Percentiles rank a stretch among this genome's conserved stretches.
These are phyloP conservation scores for Wallacemonas collosoma DNA, from an alignment of 208 protist genomes.

Conservation along the genomic window DNA sequence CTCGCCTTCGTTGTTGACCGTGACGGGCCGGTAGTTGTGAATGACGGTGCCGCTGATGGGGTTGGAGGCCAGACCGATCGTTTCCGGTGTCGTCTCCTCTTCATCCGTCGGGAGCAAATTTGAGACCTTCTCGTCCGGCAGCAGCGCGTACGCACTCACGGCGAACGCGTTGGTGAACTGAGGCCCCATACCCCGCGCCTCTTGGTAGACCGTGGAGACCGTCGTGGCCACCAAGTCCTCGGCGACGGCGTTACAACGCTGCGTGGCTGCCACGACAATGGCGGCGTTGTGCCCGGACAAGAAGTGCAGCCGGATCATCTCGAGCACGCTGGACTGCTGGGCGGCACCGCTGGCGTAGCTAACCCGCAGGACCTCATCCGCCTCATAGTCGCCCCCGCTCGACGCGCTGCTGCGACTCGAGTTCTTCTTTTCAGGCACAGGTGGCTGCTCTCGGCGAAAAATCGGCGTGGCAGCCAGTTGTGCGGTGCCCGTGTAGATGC, in stretches of 20 bases:
- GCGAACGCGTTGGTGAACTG: constrained; percentile 30
- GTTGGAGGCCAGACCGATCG: constrained; percentile 29
- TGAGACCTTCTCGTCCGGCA: constrained; percentile 21
- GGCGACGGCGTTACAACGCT: constrained; percentile 26
- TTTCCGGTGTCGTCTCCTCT: not conserved
- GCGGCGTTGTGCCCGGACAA: constrained; percentile 43
- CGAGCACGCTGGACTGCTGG: constrained; percentile 17
- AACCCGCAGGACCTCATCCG: constrained; percentile 38
- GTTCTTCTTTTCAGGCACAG: not conserved
- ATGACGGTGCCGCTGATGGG: constrained; percentile 42
- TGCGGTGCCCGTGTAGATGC: constrained; percentile 9
- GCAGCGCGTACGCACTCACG: constrained; percentile 31
- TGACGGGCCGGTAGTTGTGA: constrained; percentile 29
- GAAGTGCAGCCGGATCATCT: constrained; percentile 32
- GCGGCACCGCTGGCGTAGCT: constrained; percentile 21
- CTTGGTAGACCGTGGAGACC: constrained; percentile 21
- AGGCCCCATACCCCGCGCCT: constrained; percentile 18
- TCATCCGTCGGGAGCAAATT: constrained; percentile 40
- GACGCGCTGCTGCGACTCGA: not conserved
- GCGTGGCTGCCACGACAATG: constrained; percentile 36
- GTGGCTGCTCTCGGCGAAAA: not conserved
- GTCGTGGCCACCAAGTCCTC: constrained; percentile 37
- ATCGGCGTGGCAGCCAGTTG: not conserved
- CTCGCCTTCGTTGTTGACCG: constrained; percentile 24
- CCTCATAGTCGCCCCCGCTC: not conserved